Percentiles rank a stretch among this genome's conserved stretches.
Conservation (phyloP, 2,329 filamentous ascomycete species). For the Neobulgaria alba region DNA sequence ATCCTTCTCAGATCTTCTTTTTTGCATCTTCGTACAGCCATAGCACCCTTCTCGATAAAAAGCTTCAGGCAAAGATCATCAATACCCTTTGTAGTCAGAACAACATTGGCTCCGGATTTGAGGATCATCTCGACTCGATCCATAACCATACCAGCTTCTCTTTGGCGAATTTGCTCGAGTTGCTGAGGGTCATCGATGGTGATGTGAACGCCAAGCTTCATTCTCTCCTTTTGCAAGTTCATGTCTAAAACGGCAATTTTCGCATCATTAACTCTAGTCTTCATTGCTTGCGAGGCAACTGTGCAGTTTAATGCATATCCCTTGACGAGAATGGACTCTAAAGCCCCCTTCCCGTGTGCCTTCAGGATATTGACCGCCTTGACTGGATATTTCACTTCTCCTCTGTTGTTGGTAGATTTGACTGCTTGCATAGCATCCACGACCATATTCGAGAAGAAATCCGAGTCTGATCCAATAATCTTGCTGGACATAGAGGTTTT, state of each 20-base stretch:
- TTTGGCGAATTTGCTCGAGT: constrained; percentile 90
- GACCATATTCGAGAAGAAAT: constrained; percentile 96
- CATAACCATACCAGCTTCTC: constrained; percentile 86
- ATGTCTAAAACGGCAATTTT: constrained; percentile 97
- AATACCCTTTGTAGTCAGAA: constrained; percentile 96
- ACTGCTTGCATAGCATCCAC: constrained; percentile 95
- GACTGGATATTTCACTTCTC: constrained; percentile 92
- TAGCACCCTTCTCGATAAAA: constrained; percentile 89
- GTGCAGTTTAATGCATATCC: constrained; percentile 98
- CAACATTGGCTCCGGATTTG: constrained; percentile 91
- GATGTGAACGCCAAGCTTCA: constrained; percentile 98
- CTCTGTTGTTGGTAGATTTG: constrained; percentile 83
- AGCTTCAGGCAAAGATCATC: constrained; percentile 92
- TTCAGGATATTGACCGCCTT: constrained; percentile 99
- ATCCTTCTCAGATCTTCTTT: constrained; percentile 97
- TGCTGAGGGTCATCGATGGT: constrained; percentile 96
- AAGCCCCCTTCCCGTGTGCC: constrained; percentile 87
- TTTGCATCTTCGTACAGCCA: constrained; percentile 94
- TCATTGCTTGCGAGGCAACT: constrained; percentile 96
- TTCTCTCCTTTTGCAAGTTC: constrained; percentile 97
- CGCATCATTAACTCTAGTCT: constrained; percentile 80
- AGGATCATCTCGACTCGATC: constrained; percentile 96
- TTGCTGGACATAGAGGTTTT: constrained; percentile 99
- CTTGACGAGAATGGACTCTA: constrained; percentile 85
- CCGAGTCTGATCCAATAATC: constrained; percentile 90